Conservation (phyloP, 2,329 filamentous ascomycete species). For the Phyllosticta ampelicida region DNA sequence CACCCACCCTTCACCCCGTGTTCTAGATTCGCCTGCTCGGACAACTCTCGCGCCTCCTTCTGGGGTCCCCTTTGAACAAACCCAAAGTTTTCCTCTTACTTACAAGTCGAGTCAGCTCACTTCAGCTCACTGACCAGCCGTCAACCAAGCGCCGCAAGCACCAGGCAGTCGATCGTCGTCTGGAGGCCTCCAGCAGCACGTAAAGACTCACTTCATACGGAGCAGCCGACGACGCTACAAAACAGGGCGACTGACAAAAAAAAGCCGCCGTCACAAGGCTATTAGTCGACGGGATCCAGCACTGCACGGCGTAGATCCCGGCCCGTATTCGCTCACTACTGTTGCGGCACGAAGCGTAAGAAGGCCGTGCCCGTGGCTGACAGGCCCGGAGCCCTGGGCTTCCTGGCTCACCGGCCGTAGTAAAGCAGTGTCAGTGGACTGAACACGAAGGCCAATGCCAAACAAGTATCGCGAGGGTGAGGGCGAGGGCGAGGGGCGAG, state of each 20-base stretch:
- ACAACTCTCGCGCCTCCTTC: background rate
- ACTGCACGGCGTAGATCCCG: slow-evolving; percentile 1
- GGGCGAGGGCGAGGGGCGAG: slow-evolving; percentile 1
- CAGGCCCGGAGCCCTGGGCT: background rate
- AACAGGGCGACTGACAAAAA: background rate
- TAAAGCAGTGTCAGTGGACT: too few relatives aligned
- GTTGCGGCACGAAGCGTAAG: slow-evolving; percentile 10
- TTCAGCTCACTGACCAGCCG: too few relatives aligned
- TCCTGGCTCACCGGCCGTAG: background rate
- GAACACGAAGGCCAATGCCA: background rate
- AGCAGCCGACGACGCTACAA: background rate
- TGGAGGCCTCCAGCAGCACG: background rate
- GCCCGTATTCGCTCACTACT: slow-evolving; percentile 6
- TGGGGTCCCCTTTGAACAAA: background rate
- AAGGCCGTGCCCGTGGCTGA: slow-evolving; percentile 10
- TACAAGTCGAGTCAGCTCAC: background rate
- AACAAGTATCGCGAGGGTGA: background rate
- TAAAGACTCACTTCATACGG: background rate
- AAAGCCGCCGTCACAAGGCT: background rate
- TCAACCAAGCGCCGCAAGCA: background rate
- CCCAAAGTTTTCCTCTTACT: background rate
- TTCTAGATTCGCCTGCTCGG: background rate
- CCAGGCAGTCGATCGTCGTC: background rate
- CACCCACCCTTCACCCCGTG: background rate
- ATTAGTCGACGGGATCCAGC: background rate